Evolutionary conservation across 768 basidiomycete species (phyloP).

Genomic region (Paxillus involutus): DNA sequence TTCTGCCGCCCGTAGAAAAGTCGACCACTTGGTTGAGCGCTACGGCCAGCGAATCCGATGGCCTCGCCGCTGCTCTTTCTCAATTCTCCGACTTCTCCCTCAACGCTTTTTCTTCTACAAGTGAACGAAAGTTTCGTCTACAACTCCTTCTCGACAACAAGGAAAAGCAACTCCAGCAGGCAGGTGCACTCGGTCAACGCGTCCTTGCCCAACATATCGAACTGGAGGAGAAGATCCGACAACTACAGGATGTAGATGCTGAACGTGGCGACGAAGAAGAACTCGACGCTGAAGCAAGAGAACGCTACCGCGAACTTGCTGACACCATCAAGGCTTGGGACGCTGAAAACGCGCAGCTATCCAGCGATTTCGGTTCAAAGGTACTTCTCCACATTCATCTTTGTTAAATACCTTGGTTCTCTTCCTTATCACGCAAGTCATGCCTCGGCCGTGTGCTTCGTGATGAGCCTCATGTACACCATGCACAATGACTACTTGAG

Average conservation of each 20-base stretch:
- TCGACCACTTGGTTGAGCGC: conserved; percentile 13
- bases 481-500: background rate
- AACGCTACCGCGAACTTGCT: conserved; percentile 74
- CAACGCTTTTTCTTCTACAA: conserved; percentile 46
- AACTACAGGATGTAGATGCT: conserved; percentile 70
- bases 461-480: conserved; percentile 17
- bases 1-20: conserved; percentile 6
- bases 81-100: conserved; percentile 43
- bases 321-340: conserved; percentile 80
- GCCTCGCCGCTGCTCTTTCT: conserved; percentile 28
- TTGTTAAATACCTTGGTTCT: background rate
- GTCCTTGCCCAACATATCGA: conserved; percentile 93
- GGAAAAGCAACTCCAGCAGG: conserved; percentile 89
- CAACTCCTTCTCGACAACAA: conserved; percentile 82
- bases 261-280: conserved; percentile 65
- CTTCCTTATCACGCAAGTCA: background rate
- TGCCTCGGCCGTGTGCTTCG: conserved; percentile 12
- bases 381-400: conserved; percentile 39
- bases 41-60: conserved; percentile 44
- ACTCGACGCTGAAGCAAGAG: conserved; percentile 65
- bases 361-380: conserved; percentile 63
- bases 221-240: conserved; percentile 83
- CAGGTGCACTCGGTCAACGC: conserved; percentile 90
- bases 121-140: conserved; percentile 61
- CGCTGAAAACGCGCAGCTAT: conserved; percentile 73